Evolutionary conservation across 208 protist species (phyloP).

Genomic region (Trypanosoma conorhini): DNA sequence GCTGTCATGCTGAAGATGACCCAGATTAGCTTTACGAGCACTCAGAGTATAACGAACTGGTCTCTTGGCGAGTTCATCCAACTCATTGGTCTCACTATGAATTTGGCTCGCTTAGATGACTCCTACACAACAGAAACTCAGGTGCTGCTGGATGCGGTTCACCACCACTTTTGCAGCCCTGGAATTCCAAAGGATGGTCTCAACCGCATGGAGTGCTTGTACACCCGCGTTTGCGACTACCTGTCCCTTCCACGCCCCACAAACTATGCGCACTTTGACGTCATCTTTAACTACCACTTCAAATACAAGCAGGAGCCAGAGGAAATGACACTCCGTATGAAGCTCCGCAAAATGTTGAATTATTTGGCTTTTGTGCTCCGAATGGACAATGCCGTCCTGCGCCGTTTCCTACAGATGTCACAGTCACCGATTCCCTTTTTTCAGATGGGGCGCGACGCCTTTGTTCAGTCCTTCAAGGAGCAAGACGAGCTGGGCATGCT

Average conservation of each 20-base stretch:
- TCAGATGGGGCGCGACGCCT: constrained; percentile 29
- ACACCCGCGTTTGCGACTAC: constrained; percentile 20
- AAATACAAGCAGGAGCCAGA: neutral
- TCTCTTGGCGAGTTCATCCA: constrained; percentile 19
- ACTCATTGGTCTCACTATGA: constrained; percentile 35
- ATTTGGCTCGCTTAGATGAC: constrained; percentile 35
- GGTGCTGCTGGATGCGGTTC: constrained; percentile 33
- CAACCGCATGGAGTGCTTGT: constrained; percentile 22
- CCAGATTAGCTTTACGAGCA: constrained; percentile 33
- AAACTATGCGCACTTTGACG: constrained; percentile 35
- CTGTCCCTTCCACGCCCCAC: constrained; percentile 14
- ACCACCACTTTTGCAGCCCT: constrained; percentile 31
- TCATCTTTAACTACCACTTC: constrained; percentile 37
- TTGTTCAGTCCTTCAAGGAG: constrained; percentile 28
- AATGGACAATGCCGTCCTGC: constrained; percentile 32
- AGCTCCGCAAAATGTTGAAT: constrained; percentile 36
- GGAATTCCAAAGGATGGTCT: constrained; percentile 21
- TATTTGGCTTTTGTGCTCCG: constrained; percentile 37
- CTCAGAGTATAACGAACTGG: constrained; percentile 25
- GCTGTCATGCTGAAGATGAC: constrained; percentile 33
- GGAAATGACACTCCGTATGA: constrained; percentile 3
- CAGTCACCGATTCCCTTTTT: constrained; percentile 38
- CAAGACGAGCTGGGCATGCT: constrained; percentile 31
- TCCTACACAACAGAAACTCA: constrained; percentile 29
- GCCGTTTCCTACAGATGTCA: constrained; percentile 35